phyloP scores from a whole-genome alignment of 345 rosid species.

The Eucalyptus decipiens region DNA sequence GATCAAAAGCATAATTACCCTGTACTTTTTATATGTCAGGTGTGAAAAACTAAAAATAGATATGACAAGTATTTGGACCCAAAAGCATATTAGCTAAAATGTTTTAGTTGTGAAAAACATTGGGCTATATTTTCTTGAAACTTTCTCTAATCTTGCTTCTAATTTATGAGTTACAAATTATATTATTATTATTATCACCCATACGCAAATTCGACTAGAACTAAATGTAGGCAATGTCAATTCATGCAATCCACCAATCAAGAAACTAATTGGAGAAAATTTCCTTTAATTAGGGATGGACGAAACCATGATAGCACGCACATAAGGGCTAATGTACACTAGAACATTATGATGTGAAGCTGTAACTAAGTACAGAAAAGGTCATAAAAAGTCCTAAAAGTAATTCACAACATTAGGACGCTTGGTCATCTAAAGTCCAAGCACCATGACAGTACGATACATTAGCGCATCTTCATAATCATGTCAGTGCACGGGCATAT shows the following conservation, averaged over 20 bases:
- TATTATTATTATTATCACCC: not conserved
- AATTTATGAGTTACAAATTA: not conserved
- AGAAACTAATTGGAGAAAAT: not conserved
- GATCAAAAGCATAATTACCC: not conserved
- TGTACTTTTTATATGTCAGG: not conserved
- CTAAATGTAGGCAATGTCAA: not conserved
- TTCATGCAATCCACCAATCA: not conserved
- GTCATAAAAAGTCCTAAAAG: not conserved
- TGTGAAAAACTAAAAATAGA: not conserved
- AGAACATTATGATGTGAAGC: not conserved
- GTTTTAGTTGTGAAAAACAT: not conserved
- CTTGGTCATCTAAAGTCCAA: not conserved
- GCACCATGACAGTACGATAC: not conserved
- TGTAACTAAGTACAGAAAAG: not conserved
- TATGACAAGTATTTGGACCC: not conserved
- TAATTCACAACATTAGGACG: not conserved
- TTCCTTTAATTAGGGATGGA: not conserved
- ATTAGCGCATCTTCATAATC: not conserved
- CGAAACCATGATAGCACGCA: not conserved
- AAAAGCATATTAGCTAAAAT: not conserved
- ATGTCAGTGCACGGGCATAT: not conserved
- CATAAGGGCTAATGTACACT: not conserved
- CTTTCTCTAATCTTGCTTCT: not conserved
- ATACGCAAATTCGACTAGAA: not conserved
- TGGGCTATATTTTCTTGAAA: not conserved